Percentiles rank a stretch among this genome's conserved stretches.
phyloP scores from a whole-genome alignment of 345 rosid species.

The Sonneratia caseolaris region DNA sequence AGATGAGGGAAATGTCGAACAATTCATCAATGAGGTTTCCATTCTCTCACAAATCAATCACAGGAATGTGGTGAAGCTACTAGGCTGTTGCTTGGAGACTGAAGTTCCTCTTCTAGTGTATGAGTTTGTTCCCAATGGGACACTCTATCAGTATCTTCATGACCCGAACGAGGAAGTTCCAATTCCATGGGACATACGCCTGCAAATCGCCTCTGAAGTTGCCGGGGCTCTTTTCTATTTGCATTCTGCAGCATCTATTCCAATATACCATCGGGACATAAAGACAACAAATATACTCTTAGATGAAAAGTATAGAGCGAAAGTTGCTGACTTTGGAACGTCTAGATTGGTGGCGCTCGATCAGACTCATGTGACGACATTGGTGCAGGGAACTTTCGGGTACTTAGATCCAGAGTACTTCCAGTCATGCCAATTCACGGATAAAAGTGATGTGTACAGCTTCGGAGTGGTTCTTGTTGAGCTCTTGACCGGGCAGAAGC shows the following conservation, averaged over 20 bases:
- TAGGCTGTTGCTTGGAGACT: slow-evolving; percentile 5
- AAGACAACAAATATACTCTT: slow-evolving; percentile 5
- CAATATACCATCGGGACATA: slow-evolving; percentile 7
- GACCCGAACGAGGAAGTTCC: not conserved
- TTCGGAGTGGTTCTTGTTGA: slow-evolving; percentile 4
- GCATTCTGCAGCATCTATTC: slow-evolving; percentile 11
- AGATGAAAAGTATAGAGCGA: not conserved
- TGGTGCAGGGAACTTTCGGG: slow-evolving; percentile 4
- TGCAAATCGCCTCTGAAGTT: slow-evolving; percentile 2
- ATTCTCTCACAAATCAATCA: slow-evolving; percentile 7
- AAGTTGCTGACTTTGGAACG: slow-evolving; percentile 5
- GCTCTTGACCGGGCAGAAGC: slow-evolving; percentile 6
- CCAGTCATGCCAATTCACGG: not conserved
- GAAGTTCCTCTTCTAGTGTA: slow-evolving; percentile 9
- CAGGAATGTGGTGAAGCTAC: not conserved
- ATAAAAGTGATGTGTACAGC: slow-evolving; percentile 7
- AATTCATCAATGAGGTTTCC: slow-evolving; percentile 2
- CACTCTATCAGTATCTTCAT: slow-evolving; percentile 7
- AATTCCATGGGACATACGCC: slow-evolving; percentile 13
- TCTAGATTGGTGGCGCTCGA: not conserved
- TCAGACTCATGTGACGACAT: slow-evolving; percentile 9
- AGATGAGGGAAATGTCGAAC: not conserved
- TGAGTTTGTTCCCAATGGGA: slow-evolving; percentile 14
- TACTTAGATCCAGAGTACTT: not conserved
- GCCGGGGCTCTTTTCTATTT: not conserved